phyloP scores from a whole-genome alignment of 2,329 filamentous ascomycete species.

The Fusarium liriodendri region DNA sequence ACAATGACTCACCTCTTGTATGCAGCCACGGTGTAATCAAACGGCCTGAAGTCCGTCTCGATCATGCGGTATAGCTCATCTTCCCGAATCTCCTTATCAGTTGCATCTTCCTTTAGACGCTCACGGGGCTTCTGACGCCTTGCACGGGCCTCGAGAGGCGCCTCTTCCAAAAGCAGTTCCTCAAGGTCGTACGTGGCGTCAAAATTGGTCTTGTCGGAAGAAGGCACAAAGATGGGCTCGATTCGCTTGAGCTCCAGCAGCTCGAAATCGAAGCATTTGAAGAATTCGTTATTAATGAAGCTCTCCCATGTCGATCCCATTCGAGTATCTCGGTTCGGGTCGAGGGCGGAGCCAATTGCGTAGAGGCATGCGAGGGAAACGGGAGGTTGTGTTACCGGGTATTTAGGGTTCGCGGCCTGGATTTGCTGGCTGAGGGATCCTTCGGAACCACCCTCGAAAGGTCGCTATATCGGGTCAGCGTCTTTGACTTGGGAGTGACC shows the following conservation, averaged over 20 bases:
- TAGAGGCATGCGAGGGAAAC: conserved; percentile 90
- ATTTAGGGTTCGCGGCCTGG: conserved; percentile 83
- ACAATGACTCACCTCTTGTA: conserved; percentile 74
- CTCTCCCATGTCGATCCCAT: conserved; percentile 89
- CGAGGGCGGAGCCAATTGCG: conserved; percentile 85
- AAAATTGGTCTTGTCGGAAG: conserved; percentile 98
- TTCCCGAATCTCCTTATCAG: conserved; percentile 92
- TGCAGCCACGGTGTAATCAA: conserved; percentile 89
- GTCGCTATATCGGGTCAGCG: conserved; percentile 67
- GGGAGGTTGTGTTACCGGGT: conserved; percentile 90
- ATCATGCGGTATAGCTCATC: conserved; percentile 96
- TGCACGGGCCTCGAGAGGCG: conserved; percentile 90
- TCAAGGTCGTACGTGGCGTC: conserved; percentile 98
- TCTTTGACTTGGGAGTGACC: not conserved
- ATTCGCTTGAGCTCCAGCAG: conserved; percentile 88
- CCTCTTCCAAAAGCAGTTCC: conserved; percentile 92
- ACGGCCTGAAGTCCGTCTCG: conserved; percentile 91
- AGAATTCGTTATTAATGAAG: conserved; percentile 91
- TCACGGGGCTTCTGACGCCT: conserved; percentile 94
- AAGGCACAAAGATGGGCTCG: conserved; percentile 90
- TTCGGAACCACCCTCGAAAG: conserved; percentile 91
- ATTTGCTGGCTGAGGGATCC: conserved; percentile 84
- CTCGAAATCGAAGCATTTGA: conserved; percentile 85
- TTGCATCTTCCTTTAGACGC: conserved; percentile 91
- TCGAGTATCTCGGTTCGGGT: conserved; percentile 81